These are phyloP conservation scores for Begonia loranthoides DNA, from an alignment of 306 rosid species.

Conservation along the genomic window DNA sequence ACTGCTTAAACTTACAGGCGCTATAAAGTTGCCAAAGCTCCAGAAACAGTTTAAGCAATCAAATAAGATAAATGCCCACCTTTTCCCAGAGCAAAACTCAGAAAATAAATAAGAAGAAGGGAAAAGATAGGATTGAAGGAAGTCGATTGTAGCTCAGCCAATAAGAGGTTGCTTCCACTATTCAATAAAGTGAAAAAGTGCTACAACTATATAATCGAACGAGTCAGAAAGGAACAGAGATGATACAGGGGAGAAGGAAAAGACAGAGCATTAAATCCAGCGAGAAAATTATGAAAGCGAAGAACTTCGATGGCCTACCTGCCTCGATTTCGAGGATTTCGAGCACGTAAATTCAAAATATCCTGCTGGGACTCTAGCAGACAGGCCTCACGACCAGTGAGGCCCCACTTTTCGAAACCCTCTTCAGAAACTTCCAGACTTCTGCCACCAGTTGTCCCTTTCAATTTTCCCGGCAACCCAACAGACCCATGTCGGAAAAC, in stretches of 20 bases:
- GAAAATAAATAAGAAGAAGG: no score
- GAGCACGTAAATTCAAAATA: constrained; percentile 49
- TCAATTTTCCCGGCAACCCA: constrained; percentile 23
- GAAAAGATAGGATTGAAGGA: no score
- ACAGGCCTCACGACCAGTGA: constrained; percentile 28
- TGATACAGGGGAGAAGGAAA: constrained; percentile 1
- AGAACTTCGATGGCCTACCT: constrained; percentile 22
- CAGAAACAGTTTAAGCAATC: not conserved
- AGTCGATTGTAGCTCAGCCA: not conserved
- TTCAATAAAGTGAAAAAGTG: not conserved
- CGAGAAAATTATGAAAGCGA: constrained; percentile 5
- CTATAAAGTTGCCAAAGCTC: not conserved
- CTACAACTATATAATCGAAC: not conserved
- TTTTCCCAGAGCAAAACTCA: no score
- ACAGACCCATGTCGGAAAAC: constrained; percentile 7
- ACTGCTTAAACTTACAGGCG: not conserved
- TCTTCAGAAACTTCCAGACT: constrained; percentile 10
- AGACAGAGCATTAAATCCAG: constrained; percentile 2
- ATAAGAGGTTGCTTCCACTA: not conserved
- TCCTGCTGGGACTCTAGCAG: constrained; percentile 25
- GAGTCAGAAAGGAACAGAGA: not conserved
- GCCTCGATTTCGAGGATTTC: constrained; percentile 40
- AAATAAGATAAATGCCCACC: not conserved
- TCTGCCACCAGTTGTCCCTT: constrained; percentile 5
- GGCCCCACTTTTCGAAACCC: constrained; percentile 14